Base-by-base conservation (phyloP, 306 rosid genomes). In the Acmispon strigosus region DNA sequence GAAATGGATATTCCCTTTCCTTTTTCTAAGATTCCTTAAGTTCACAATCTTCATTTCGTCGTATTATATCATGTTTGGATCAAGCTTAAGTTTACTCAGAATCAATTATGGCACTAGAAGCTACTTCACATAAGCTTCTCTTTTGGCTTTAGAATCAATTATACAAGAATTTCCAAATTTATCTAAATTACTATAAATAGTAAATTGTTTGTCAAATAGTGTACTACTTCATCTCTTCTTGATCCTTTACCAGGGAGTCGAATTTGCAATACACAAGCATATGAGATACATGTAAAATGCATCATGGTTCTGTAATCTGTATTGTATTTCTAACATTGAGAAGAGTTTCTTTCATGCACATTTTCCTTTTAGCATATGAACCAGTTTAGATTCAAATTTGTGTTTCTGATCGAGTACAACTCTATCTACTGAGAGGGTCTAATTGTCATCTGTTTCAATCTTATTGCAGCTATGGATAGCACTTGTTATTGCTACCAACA, bases 391-490 rank as follows among this genome's bases (percentile, higher is more conserved):
- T 45, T 45, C 18, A 5, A 13, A 4, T 16, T n/a, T 45, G 51
- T 7, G 15, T 45, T 5, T n/a, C n/a, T 36, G 41, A 7, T 36
- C 1, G 41, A 6, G 4, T 27, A 27, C 32, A 27, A 27, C 32
- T 27, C 32, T 27, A 27, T 27, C 32, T 27, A 27, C 32, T 3
- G 32, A 60, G 17, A 8, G 7, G 48, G 71, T 11, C 32, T 69
- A 37, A 60, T 16, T 42, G 43, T 16, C 1, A 45, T 27, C 11
- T 14, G 6, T 7, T 58, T 77, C 9, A 14, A 12, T 60, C 13
- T 18, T 61, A 24, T 73, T 74, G 64, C 85, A 91, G 96, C 71
- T 88, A 72, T 91, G 97, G 85, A 43, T 86, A 83, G 89, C 88
- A 14, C 86, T 87, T 10, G 78, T 75, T 36, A 74, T 83, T 39